A percentile compares a stretch with the other conserved stretches of the same genome.
Evolutionary conservation across 345 rosid genomes (phyloP).

Genomic region (Acer negundo): DNA sequence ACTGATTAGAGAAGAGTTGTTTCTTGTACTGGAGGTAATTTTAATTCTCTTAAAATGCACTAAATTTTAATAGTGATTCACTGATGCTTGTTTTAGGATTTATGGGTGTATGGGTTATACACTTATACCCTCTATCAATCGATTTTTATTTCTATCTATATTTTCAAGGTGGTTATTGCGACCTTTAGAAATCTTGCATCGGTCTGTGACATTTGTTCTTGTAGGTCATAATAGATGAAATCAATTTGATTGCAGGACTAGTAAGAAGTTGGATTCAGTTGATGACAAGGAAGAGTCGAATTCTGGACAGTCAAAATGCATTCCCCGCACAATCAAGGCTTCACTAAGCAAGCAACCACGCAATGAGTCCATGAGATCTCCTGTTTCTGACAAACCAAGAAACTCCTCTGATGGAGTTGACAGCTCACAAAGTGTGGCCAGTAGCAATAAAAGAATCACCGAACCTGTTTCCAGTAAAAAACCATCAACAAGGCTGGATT

Average conservation of each 20-base stretch:
- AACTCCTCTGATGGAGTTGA: slow-evolving; percentile 52
- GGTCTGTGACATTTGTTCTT: slow-evolving; percentile 7
- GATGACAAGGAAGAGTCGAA: slow-evolving; percentile 51
- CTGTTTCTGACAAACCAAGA: slow-evolving; percentile 61
- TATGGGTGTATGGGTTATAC: neutral
- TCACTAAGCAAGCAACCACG: slow-evolving; percentile 62
- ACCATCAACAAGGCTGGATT: slow-evolving; percentile 50
- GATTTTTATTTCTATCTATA: neutral
- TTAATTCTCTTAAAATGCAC: neutral
- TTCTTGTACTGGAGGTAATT: neutral
- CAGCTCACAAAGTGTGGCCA: slow-evolving; percentile 23
- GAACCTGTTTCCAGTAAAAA: slow-evolving; percentile 42
- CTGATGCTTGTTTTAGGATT: neutral
- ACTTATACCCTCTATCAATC: neutral
- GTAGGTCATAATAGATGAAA: slow-evolving; percentile 6
- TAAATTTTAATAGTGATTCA: neutral
- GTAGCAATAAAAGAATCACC: slow-evolving; percentile 46
- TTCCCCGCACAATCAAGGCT: slow-evolving; percentile 57
- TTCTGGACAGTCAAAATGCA: slow-evolving; percentile 59
- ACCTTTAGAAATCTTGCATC: neutral
- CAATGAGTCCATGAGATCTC: slow-evolving; percentile 70
- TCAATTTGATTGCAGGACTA: slow-evolving; percentile 46
- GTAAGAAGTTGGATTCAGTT: slow-evolving; percentile 48
- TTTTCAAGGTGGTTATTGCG: neutral
- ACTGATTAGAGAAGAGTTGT: neutral